Conservation (phyloP, 2,329 filamentous ascomycete genomes). For the Aspergillus viridinutans region DNA sequence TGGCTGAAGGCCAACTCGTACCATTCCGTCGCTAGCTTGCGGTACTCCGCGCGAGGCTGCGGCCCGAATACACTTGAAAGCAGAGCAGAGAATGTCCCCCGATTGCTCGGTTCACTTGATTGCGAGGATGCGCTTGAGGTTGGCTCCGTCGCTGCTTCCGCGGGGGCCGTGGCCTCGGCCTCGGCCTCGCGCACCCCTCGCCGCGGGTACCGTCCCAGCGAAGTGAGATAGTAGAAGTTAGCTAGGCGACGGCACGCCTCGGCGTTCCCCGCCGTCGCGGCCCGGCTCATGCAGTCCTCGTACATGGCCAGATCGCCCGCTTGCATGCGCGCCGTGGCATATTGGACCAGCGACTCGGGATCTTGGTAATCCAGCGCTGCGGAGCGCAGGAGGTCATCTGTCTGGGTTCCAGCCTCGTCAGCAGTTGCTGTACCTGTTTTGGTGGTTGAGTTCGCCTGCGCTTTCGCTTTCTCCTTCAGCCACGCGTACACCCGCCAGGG, state of each 20-base stretch:
- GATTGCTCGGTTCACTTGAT: not conserved
- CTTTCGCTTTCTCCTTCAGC: conserved; percentile 9
- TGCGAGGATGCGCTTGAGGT: not conserved
- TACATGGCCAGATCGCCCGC: conserved; percentile 25
- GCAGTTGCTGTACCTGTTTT: conserved; percentile 8
- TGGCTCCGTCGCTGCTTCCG: not conserved
- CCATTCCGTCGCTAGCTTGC: conserved; percentile 31
- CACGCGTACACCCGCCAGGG: conserved; percentile 28
- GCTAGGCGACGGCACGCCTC: conserved; percentile 31
- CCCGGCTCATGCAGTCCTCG: conserved; percentile 33
- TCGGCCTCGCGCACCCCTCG: conserved; percentile 13
- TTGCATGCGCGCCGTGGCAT: conserved; percentile 22
- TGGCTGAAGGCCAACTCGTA: conserved; percentile 24
- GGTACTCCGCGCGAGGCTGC: conserved; percentile 20
- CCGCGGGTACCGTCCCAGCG: conserved; percentile 20
- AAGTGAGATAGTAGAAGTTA: conserved; percentile 35
- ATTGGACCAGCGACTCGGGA: conserved; percentile 22
- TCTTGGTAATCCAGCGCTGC: conserved; percentile 32
- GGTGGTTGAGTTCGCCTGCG: not conserved
- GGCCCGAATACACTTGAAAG: conserved; percentile 15
- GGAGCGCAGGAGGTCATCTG: conserved; percentile 10
- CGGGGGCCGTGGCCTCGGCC: not conserved
- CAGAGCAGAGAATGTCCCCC: not conserved
- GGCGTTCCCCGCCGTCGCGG: conserved; percentile 26
- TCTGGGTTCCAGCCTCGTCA: conserved; percentile 8